Base-by-base conservation (phyloP, 257 asterid genomes). In the Solanum bulbocastanum region DNA sequence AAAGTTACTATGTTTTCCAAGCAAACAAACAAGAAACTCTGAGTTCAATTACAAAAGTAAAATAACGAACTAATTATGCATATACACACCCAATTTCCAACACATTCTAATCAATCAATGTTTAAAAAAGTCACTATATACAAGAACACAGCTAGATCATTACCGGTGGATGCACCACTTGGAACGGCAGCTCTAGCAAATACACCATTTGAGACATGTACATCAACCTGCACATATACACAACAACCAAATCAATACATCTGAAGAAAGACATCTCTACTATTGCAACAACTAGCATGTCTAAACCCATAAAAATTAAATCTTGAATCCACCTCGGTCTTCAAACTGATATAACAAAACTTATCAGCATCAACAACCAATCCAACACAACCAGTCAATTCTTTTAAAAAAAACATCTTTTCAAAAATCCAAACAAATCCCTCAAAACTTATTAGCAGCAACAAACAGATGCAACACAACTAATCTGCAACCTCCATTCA, bases 121-220 rank as follows among this genome's bases (percentile, higher is more conserved):
- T 42, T 6, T 23, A 4, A 13, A 13, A 13, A 16, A 78, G n/a
- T 25, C 9, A 14, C n/a, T 42, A 25, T 78, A n/a, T 9, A 40
- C 62, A 78, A 78, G 40, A 42, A 78, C 2, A 42, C 2, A 49
- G 14, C 69, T 30, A 30, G 69, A 82, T 82, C 89, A 90, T 90
- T 91, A 96, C 99, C 99, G 1, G 99, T 96, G 79, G 99, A 96
- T 89, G 99, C 99, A 42, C 99, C 99, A 44, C 99, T 96, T 12
- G 98, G 98, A 87, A 95, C 99, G 85, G 99, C 98, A 37, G 98
- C 99, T 91, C 99, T 94, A 7, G 96, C 95, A 20, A 71, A 91
- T 39, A 82, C 4, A 69, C 96, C 98, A 78, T 93, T 91, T 12
- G 98, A 92, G 18, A 92, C 91, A 91, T 33, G 87, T 22, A 92